Evolutionary conservation across 495 filamentous ascomycete species (phyloP).

Genomic region (Paragyromitra xinjiangensis): DNA sequence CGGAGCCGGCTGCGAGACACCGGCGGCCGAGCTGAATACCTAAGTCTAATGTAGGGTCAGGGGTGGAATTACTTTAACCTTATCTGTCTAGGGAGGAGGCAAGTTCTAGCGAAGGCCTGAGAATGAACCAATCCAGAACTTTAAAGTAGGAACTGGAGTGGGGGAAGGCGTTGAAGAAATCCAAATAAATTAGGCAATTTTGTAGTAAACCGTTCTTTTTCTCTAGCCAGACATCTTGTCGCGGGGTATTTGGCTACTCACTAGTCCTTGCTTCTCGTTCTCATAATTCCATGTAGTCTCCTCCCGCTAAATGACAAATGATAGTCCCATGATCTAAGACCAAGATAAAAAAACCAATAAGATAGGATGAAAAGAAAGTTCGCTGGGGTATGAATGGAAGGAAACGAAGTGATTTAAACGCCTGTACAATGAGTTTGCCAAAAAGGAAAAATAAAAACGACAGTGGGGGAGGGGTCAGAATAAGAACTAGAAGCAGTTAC

Average conservation of each 20-base stretch:
- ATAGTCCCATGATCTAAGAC: background rate
- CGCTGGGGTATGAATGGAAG: conserved; percentile 9
- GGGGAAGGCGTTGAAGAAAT: background rate
- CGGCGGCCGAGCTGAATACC: background rate
- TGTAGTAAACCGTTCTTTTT: background rate
- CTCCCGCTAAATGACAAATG: conserved; percentile 17
- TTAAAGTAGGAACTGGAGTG: background rate
- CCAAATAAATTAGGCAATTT: background rate
- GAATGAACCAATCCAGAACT: background rate
- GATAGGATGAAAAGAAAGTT: conserved; percentile 5
- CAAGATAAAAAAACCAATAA: background rate
- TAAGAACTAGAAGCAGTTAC: background rate
- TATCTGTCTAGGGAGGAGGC: background rate
- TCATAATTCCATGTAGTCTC: background rate
- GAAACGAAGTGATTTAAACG: conserved; percentile 10
- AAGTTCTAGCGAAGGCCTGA: background rate
- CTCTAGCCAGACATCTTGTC: background rate
- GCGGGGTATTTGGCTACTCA: too few relatives aligned
- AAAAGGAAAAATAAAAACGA: background rate
- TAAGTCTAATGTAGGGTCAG: background rate
- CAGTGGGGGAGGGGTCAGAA: background rate
- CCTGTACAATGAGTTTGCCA: conserved; percentile 7
- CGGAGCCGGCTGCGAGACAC: background rate
- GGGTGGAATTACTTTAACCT: background rate
- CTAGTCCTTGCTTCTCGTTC: background rate